These are phyloP conservation scores for Ceratobasidium sp. DNA, from an alignment of 1,284 basidiomycete species.

Conservation along the genomic window DNA sequence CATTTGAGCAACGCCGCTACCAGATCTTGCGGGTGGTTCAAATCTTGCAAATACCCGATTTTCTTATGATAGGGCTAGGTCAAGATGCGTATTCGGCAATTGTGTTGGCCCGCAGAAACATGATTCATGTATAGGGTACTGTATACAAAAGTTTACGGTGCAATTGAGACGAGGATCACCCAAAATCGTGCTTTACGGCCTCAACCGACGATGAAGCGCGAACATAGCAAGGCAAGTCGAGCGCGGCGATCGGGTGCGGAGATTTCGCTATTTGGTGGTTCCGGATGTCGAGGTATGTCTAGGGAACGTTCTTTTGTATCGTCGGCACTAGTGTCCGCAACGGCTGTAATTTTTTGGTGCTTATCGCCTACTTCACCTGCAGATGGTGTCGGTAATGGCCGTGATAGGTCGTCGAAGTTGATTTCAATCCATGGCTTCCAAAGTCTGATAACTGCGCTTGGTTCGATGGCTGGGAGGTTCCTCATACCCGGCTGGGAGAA, in stretches of 20 bases:
- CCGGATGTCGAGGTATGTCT: not conserved
- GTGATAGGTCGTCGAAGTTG: constrained; percentile 3
- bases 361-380: constrained; percentile 11
- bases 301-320: constrained; percentile 11
- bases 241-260: constrained; percentile 25
- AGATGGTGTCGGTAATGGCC: constrained; percentile 9
- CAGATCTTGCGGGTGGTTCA: constrained; percentile 16
- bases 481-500: constrained; percentile 19
- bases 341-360: not conserved
- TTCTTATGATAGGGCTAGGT: constrained; percentile 10
- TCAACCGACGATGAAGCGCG: constrained; percentile 30
- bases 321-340: not conserved
- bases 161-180: not conserved
- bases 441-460: constrained; percentile 15
- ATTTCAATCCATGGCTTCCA: constrained; percentile 37
- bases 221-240: constrained; percentile 30
- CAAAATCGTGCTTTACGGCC: not conserved
- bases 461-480: constrained; percentile 2
- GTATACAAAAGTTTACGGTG: too few species aligned
- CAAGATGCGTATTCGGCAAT: not conserved
- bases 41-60: constrained; percentile 39
- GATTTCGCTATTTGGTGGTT: constrained; percentile 23
- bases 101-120: not conserved
- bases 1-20: constrained; percentile 17
- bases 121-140: not conserved